Evolutionary conservation across 78 protist species (phyloP), one percentile per base, ranked within the genome.

Genomic region (Speleostelium caveatum): DNA sequence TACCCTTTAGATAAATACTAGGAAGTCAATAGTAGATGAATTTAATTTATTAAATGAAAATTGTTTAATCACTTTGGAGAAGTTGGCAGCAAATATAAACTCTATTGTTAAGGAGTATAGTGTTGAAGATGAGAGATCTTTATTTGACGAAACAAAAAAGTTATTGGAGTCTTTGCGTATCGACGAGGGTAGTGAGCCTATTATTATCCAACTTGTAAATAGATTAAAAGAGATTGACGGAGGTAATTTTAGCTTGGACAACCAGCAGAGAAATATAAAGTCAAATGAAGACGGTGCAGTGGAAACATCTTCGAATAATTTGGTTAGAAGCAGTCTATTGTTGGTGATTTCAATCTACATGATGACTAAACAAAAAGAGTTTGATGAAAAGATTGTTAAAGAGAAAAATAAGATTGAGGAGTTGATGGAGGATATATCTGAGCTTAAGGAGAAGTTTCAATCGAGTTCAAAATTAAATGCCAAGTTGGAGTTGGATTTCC

Each of bases 391-490:
- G 66, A 35, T 83, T 26, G 58, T 19, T 30, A 69, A 42, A 19
- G 75, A 83, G 38, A 83, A 49, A 10, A 19, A 6, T 21, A 33
- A 74, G 28, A 69, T 41, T 4, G 32, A 5, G 28, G 91, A 83
- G 71, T 24, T 83, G 28, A 30, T 68, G 21, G 91, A 83, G 55
- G 91, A 83, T 83, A 38, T 83, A 14, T 36, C 38, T 19, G 91
- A 83, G 55, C 28, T 83, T 19, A 83, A 69, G 22, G 91, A 83
- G n/a, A 83, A 83, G 49, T 59, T 58, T 19, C 80, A 67, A 41
- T 49, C 62, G 22, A 59, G 51, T 42, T 59, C 45, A 14, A 83
- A 83, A 42, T 7, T 83, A 2, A 83, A 83, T 60, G 21, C 56
- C 22, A 83, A 83, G 55, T 71, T 83, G 53, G 91, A 83, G 60